Evolutionary conservation across 345 rosid species (phyloP).

Genomic region (Fremontodendron californicum): DNA sequence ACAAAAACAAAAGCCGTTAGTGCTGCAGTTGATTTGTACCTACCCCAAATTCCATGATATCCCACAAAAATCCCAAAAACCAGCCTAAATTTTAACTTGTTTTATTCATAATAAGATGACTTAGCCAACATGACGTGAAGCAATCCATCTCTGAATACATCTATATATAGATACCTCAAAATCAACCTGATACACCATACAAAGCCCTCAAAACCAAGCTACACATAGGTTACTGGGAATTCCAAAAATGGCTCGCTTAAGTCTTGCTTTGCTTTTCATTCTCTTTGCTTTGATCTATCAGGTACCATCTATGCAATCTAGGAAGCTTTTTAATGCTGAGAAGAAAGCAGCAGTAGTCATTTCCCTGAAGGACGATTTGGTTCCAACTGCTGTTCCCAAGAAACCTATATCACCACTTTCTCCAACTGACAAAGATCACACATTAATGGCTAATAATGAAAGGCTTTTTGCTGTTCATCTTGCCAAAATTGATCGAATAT

Average conservation of each 20-base stretch:
- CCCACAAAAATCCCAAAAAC: background rate
- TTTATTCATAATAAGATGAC: background rate
- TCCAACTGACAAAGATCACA: background rate
- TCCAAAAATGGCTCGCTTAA: conserved; percentile 7
- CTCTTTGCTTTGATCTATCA: conserved; percentile 3
- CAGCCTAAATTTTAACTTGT: background rate
- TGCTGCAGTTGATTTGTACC: background rate
- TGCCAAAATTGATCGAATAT: conserved; percentile 16
- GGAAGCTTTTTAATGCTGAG: conserved; percentile 17
- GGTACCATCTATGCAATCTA: conserved; percentile 14
- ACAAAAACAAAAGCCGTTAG: background rate
- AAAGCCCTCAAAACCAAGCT: background rate
- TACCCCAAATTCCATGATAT: background rate
- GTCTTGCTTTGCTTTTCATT: background rate
- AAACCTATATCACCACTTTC: background rate
- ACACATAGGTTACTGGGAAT: background rate
- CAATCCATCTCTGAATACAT: background rate
- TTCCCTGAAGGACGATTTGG: conserved; percentile 9
- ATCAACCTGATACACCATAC: background rate
- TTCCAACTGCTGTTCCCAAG: conserved; percentile 13
- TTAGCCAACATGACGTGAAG: background rate
- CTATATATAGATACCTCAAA: background rate
- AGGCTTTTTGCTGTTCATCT: conserved; percentile 2
- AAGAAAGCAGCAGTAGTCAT: background rate
- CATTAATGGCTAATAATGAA: conserved; percentile 4